These are phyloP conservation scores for Fusarium xyrophilum DNA, from an alignment of 2,329 filamentous ascomycete species.

Conservation along the genomic window DNA sequence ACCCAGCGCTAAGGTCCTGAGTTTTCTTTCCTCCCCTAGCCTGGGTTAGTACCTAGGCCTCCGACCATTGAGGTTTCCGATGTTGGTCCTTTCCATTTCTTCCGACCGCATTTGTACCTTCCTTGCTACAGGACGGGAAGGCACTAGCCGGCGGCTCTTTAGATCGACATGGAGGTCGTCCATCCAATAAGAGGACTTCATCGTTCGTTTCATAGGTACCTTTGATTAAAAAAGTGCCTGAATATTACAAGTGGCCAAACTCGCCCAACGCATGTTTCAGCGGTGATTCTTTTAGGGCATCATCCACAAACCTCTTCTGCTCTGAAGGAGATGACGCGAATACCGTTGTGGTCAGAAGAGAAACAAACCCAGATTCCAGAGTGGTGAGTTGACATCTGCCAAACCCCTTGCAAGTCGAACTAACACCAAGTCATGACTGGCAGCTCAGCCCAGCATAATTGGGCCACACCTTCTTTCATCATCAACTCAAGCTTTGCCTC, in stretches of 20 bases:
- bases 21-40: too few relatives aligned
- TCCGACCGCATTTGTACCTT: neutral
- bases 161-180: neutral
- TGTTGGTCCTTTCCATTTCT: constrained; percentile 4
- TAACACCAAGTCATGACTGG: constrained; percentile 22
- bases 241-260: neutral
- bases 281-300: neutral
- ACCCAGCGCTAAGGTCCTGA: too few relatives aligned
- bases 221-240: neutral
- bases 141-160: neutral
- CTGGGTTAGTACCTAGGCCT: neutral
- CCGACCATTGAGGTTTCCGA: neutral
- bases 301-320: constrained; percentile 6
- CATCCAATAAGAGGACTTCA: neutral
- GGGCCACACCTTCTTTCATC: constrained; percentile 26
- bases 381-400: constrained; percentile 22
- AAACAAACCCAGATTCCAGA: constrained; percentile 5
- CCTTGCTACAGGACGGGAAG: neutral
- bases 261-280: neutral
- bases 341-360: constrained; percentile 10
- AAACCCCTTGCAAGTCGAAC: constrained; percentile 27
- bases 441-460: constrained; percentile 17
- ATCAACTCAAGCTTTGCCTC: constrained; percentile 31
- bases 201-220: neutral
- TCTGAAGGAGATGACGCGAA: neutral